Percentiles rank a stretch among this genome's conserved stretches.
Conservation (phyloP, 2,329 filamentous ascomycete genomes). For the Alternaria gansuensis region DNA sequence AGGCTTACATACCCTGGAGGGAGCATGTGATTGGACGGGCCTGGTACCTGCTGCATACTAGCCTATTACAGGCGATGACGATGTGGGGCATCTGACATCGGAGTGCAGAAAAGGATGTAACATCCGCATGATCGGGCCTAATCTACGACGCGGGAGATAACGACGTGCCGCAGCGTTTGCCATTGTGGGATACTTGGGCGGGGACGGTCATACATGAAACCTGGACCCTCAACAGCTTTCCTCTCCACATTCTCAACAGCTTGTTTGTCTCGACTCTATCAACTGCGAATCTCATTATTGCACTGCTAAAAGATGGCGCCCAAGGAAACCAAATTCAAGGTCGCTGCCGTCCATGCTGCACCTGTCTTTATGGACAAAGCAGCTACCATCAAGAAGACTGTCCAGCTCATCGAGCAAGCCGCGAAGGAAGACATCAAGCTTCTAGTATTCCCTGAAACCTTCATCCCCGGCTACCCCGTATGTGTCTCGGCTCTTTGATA, state of each 20-base stretch:
- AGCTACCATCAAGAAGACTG: slow-evolving; percentile 46
- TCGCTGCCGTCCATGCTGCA: slow-evolving; percentile 50
- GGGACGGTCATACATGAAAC: neutral
- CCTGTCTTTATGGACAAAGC: slow-evolving; percentile 53
- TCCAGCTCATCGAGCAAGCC: slow-evolving; percentile 48
- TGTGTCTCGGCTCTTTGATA: slow-evolving; percentile 17
- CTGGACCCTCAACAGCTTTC: neutral
- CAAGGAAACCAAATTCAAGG: slow-evolving; percentile 45
- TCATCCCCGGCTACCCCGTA: slow-evolving; percentile 51
- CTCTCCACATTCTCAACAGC: slow-evolving; percentile 3
- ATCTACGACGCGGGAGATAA: neutral
- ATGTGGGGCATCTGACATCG: neutral
- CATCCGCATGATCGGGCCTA: neutral
- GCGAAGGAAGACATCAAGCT: slow-evolving; percentile 43
- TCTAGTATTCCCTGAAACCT: slow-evolving; percentile 51
- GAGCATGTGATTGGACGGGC: neutral
- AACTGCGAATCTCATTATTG: neutral
- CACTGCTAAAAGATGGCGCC: slow-evolving; percentile 25
- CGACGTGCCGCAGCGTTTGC: slow-evolving; percentile 5
- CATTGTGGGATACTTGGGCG: neutral
- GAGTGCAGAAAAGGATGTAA: neutral
- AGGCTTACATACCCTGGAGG: neutral
- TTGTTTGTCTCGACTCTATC: neutral
- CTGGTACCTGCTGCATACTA: neutral
- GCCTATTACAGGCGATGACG: neutral